Evolutionary conservation across 2,329 filamentous ascomycete species (phyloP).

Genomic region (Raffaelea ambrosiae): DNA sequence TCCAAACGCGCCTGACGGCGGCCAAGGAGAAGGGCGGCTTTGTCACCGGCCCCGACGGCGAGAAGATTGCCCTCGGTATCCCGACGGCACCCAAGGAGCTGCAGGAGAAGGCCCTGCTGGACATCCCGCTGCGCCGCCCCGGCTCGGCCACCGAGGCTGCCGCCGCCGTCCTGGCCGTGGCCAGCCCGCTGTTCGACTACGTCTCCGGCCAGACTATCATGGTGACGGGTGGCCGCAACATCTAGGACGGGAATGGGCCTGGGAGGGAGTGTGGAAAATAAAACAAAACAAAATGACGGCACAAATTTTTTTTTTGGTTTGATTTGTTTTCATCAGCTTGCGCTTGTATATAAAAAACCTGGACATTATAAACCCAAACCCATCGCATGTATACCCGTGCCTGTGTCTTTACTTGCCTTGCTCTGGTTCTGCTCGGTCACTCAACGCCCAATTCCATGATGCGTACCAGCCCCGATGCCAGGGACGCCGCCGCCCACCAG

Average conservation of each 20-base stretch:
- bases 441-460: constrained; percentile 56
- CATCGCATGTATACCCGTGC: too few species aligned
- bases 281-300: background rate
- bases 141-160: constrained; percentile 77
- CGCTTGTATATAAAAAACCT: background rate
- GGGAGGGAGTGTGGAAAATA: background rate
- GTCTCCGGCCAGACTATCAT: constrained; percentile 81
- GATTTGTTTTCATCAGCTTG: too few species aligned
- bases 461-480: constrained; percentile 58
- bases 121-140: constrained; percentile 71
- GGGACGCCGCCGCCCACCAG: constrained; percentile 57
- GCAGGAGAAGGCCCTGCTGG: constrained; percentile 40
- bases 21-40: constrained; percentile 81
- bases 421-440: too few species aligned
- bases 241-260: constrained; percentile 26
- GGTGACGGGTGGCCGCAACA: constrained; percentile 68
- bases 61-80: constrained; percentile 67
- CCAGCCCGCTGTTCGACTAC: constrained; percentile 75
- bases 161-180: constrained; percentile 65
- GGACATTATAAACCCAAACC: constrained; percentile 11
- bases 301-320: too few species aligned
- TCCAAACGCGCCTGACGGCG: constrained; percentile 70
- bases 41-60: constrained; percentile 65
- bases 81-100: constrained; percentile 48
- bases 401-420: too few species aligned